These are phyloP conservation scores for Wickerhamomyces silvicola DNA, from an alignment of 805 yeast species.

Conservation along the genomic window DNA sequence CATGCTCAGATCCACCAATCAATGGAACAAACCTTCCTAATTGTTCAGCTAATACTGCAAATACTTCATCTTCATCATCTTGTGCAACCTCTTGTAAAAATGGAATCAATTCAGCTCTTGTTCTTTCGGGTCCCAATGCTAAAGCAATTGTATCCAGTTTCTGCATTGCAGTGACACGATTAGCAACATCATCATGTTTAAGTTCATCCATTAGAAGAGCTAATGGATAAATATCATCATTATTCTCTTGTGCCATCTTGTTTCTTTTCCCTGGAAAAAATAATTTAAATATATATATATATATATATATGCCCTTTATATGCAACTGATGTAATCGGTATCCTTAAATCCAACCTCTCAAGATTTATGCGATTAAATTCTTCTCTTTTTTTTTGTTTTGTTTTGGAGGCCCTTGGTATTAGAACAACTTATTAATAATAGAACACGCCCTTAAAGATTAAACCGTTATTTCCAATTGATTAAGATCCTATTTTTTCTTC, in stretches of 20 bases:
- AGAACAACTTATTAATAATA: no score
- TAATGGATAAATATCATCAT: conserved; percentile 70
- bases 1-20: conserved; percentile 75
- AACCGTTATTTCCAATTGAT: no score
- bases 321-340: no score
- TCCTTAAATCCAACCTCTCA: no score
- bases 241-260: conserved; percentile 9
- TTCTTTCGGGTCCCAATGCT: conserved; percentile 91
- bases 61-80: conserved; percentile 98
- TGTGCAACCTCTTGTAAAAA: conserved; percentile 80
- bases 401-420: no score
- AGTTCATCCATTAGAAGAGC: conserved; percentile 96
- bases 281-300: no score
- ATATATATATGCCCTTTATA: no score
- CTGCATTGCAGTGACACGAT: conserved; percentile 91
- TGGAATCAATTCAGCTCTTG: conserved; percentile 83
- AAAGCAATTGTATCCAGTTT: conserved; percentile 89
- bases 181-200: conserved; percentile 91
- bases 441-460: no score
- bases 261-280: conserved; percentile 27
- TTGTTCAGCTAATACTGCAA: conserved; percentile 88
- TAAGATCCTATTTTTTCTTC: no score
- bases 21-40: conserved; percentile 82
- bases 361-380: no score
- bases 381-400: no score